A percentile compares a stretch with the other conserved stretches of the same genome.
phyloP scores from a whole-genome alignment of 331 rosid species.

The Acacia concinna region DNA sequence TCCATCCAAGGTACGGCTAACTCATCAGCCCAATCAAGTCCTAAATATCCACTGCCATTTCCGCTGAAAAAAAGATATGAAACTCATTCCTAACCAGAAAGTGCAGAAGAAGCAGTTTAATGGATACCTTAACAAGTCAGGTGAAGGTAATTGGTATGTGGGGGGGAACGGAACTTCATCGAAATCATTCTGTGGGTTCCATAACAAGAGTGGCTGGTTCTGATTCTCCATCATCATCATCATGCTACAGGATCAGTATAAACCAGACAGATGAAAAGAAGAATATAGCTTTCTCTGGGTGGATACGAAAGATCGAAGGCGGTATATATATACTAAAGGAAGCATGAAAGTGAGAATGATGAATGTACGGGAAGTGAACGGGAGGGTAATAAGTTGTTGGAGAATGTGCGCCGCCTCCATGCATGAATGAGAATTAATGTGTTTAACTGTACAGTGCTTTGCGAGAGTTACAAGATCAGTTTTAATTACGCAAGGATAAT shows the following conservation, averaged over 20 bases:
- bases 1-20: slow-evolving; percentile 39
- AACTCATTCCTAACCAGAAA: background rate
- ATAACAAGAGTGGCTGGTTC: background rate
- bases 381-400: slow-evolving; percentile 28
- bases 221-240: slow-evolving; percentile 30
- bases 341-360: slow-evolving; percentile 15
- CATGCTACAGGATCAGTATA: background rate
- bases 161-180: slow-evolving; percentile 36
- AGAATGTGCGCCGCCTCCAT: slow-evolving; percentile 42
- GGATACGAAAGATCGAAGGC: background rate
- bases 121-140: slow-evolving; percentile 42
- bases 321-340: background rate
- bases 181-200: slow-evolving; percentile 32
- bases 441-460: slow-evolving; percentile 32
- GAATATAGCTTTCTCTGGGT: background rate
- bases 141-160: slow-evolving; percentile 34
- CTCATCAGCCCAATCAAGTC: slow-evolving; percentile 45
- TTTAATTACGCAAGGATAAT: slow-evolving; percentile 22
- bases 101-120: background rate
- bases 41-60: slow-evolving; percentile 28
- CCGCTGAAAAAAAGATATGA: slow-evolving; percentile 7
- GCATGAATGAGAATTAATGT: slow-evolving; percentile 36
- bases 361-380: slow-evolving; percentile 7
- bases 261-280: background rate
- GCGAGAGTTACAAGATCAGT: slow-evolving; percentile 44